These are phyloP conservation scores for Ogataea nakhonphanomensis DNA, from an alignment of 805 yeast genomes.

Conservation along the genomic window DNA sequence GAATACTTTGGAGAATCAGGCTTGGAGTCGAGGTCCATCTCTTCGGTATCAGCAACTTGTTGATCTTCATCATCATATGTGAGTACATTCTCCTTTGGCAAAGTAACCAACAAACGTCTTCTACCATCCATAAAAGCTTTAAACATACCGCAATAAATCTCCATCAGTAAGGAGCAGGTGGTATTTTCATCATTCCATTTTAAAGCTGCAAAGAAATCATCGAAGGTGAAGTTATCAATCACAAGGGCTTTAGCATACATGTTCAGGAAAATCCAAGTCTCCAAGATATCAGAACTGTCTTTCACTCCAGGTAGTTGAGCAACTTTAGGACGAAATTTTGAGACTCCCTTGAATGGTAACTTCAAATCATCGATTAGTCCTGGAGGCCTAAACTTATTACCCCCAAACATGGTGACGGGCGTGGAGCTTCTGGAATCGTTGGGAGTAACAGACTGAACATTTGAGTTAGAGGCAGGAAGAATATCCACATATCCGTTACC, in stretches of 20 bases:
- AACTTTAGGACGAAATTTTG: constrained; percentile 26
- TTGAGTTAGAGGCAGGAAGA: constrained; percentile 19
- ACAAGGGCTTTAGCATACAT: constrained; percentile 60
- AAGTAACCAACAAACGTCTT: constrained; percentile 24
- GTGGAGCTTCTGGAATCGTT: constrained; percentile 19
- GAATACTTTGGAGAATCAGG: constrained; percentile 19
- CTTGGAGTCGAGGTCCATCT: constrained; percentile 14
- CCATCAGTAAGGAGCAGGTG: constrained; percentile 54
- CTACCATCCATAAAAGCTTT: constrained; percentile 49
- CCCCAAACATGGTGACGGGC: constrained; percentile 10
- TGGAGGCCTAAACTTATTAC: constrained; percentile 11
- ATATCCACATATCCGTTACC: constrained; percentile 19
- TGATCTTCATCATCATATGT: constrained; percentile 22
- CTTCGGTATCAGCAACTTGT: constrained; percentile 23
- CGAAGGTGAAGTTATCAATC: constrained; percentile 75
- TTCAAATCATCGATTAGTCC: constrained; percentile 32
- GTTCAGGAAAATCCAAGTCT: constrained; percentile 73
- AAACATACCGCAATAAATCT: constrained; percentile 64
- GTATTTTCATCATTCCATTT: constrained; percentile 43
- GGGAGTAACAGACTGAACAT: constrained; percentile 12
- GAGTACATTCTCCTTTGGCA: constrained; percentile 28
- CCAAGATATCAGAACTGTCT: constrained; percentile 47
- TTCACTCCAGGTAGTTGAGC: constrained; percentile 21
- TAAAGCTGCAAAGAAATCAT: constrained; percentile 64
- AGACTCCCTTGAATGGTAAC: constrained; percentile 27